Conservation (phyloP, 108 stramenopile genomes). For the Halocafeteria seosinensis region DNA sequence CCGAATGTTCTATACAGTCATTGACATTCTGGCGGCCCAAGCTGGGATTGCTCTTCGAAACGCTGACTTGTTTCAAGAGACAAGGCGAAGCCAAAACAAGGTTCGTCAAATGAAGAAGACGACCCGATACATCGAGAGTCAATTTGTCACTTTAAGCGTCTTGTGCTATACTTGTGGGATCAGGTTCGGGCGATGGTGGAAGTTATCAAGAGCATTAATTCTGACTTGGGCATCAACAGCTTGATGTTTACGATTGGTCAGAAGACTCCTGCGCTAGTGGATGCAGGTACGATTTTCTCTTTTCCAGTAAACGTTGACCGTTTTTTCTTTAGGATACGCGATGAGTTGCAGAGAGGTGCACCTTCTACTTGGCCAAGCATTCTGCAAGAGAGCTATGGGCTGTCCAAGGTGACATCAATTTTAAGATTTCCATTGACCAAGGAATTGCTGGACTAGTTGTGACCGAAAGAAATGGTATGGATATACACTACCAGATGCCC, state of each 20-base stretch:
- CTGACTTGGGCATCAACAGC: constrained; percentile 29
- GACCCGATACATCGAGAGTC: too few species aligned
- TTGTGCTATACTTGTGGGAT: constrained; percentile 1
- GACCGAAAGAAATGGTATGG: constrained; percentile 15
- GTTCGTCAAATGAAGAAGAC: too few species aligned
- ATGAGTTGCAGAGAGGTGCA: constrained; percentile 45
- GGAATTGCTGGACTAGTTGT: constrained; percentile 35
- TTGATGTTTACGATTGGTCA: constrained; percentile 38
- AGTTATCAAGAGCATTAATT: constrained; percentile 30
- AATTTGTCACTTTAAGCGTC: too few species aligned
- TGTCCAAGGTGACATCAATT: constrained; percentile 43
- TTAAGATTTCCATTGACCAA: constrained; percentile 30
- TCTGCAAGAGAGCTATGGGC: constrained; percentile 29
- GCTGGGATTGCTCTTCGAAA: constrained; percentile 37
- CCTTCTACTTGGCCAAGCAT: constrained; percentile 37
- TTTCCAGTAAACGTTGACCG: too few species aligned
- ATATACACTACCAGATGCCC: not conserved
- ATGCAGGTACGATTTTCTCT: too few species aligned
- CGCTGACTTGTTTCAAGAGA: constrained; percentile 24
- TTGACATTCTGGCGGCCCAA: constrained; percentile 19
- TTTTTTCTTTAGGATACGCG: too few species aligned
- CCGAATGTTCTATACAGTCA: too few species aligned
- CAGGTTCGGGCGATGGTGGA: constrained; percentile 26
- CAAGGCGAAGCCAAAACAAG: too few species aligned
- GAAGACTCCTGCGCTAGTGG: constrained; percentile 26